A percentile compares a stretch with the other conserved stretches of the same genome.
phyloP scores from a whole-genome alignment of 176 grass and related monocot species.

The Carex scoparia region DNA sequence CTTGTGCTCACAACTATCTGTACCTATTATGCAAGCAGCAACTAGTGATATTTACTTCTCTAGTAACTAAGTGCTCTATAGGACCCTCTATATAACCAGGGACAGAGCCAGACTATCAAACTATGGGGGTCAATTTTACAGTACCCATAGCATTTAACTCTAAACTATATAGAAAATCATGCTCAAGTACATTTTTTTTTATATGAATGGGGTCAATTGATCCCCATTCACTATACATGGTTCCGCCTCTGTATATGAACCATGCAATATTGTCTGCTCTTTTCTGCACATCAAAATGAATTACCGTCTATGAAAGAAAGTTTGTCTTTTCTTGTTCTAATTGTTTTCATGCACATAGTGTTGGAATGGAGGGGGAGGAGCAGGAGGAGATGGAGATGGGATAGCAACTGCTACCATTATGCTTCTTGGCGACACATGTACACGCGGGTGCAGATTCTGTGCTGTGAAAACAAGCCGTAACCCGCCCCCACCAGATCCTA shows the following conservation, averaged over 20 bases:
- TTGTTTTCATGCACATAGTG: slow-evolving; percentile 33
- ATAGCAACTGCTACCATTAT: slow-evolving; percentile 89
- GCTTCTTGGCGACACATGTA: slow-evolving; percentile 88
- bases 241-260: too few relatives aligned
- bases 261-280: background rate
- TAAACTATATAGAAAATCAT: too few relatives aligned
- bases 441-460: slow-evolving; percentile 83
- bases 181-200: too few relatives aligned
- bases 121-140: too few relatives aligned
- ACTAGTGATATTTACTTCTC: background rate
- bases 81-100: background rate
- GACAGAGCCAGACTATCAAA: too few relatives aligned
- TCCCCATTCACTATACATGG: too few relatives aligned
- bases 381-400: slow-evolving; percentile 64
- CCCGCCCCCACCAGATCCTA: slow-evolving; percentile 43
- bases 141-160: too few relatives aligned
- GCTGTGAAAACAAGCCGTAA: slow-evolving; percentile 83
- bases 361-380: slow-evolving; percentile 85
- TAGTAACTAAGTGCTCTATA: too few relatives aligned
- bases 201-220: too few relatives aligned
- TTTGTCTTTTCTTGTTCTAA: background rate
- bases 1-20: background rate
- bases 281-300: background rate
- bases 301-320: background rate
- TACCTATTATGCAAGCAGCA: background rate